Percentiles rank a stretch among this genome's conserved stretches.
phyloP scores from a whole-genome alignment of 495 filamentous ascomycete species.

The Trichocladium antarcticum region DNA sequence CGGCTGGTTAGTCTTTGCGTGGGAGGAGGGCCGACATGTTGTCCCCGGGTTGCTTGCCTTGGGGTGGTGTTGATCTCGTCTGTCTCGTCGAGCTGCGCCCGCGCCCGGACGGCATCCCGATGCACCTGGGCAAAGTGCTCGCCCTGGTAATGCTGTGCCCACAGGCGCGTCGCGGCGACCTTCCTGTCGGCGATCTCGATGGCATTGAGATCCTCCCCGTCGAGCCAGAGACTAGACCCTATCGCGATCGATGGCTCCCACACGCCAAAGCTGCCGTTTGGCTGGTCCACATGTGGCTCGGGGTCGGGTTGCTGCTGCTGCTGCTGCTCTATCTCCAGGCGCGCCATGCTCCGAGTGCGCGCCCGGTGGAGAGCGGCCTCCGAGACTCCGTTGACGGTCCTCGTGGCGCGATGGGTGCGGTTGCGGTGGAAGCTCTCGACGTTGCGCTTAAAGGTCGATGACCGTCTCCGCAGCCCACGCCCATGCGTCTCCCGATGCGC shows the following conservation, averaged over 20 bases:
- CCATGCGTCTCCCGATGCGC: neutral
- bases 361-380: neutral
- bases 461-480: neutral
- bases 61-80: constrained; percentile 32
- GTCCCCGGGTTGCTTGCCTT: constrained; percentile 15
- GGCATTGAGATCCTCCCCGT: constrained; percentile 29
- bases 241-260: constrained; percentile 20
- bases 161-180: constrained; percentile 27
- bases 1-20: constrained; percentile 1
- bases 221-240: constrained; percentile 17
- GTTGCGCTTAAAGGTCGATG: neutral
- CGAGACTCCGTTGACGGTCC: neutral
- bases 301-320: neutral
- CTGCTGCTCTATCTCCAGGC: neutral
- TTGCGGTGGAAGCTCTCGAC: constrained; percentile 13
- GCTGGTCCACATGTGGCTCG: neutral
- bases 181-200: constrained; percentile 33
- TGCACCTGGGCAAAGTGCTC: constrained; percentile 23
- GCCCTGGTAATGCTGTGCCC: constrained; percentile 19
- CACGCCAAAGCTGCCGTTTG: neutral
- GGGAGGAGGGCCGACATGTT: neutral
- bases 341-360: constrained; percentile 10
- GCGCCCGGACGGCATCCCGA: constrained; percentile 23
- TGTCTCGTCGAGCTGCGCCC: constrained; percentile 28
- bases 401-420: neutral